Conservation (phyloP, 306 rosid genomes). For the Cucurbita moschata region DNA sequence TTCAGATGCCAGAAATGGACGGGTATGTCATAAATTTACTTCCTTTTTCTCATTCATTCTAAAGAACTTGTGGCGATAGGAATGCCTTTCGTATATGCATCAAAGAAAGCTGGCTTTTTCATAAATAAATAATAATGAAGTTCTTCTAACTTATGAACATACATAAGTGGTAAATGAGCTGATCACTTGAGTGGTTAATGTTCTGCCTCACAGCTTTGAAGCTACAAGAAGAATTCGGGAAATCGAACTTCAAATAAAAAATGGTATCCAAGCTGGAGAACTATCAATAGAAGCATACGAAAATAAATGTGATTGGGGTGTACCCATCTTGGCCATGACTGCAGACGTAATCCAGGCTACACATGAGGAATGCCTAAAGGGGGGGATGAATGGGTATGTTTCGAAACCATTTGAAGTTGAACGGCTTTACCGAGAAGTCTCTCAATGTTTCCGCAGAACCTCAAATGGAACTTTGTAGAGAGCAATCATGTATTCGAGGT, state of each 20-base stretch:
- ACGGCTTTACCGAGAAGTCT: slow-evolving; percentile 81
- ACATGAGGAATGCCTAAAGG: slow-evolving; percentile 40
- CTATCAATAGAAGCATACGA: slow-evolving; percentile 18
- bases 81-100: neutral
- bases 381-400: slow-evolving; percentile 91
- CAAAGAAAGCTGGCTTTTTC: neutral
- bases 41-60: neutral
- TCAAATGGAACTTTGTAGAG: slow-evolving; percentile 22
- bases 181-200: neutral
- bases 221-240: slow-evolving; percentile 58
- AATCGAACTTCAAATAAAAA: slow-evolving; percentile 28
- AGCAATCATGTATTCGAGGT: slow-evolving; percentile 9
- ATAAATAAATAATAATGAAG: neutral
- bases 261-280: slow-evolving; percentile 24
- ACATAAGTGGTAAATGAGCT: neutral
- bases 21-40: slow-evolving; percentile 40
- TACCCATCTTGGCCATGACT: slow-evolving; percentile 92
- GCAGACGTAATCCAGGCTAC: slow-evolving; percentile 97
- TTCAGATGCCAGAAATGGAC: slow-evolving; percentile 97
- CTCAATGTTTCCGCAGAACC: slow-evolving; percentile 39
- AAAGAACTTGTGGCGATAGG: neutral
- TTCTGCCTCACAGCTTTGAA: slow-evolving; percentile 41
- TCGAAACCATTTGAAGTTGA: slow-evolving; percentile 95
- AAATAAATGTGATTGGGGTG: slow-evolving; percentile 29
- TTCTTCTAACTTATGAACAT: neutral